Evolutionary conservation across 2,329 filamentous ascomycete species (phyloP), one percentile per base, ranked within the genome.

Genomic region (Alternaria atra): DNA sequence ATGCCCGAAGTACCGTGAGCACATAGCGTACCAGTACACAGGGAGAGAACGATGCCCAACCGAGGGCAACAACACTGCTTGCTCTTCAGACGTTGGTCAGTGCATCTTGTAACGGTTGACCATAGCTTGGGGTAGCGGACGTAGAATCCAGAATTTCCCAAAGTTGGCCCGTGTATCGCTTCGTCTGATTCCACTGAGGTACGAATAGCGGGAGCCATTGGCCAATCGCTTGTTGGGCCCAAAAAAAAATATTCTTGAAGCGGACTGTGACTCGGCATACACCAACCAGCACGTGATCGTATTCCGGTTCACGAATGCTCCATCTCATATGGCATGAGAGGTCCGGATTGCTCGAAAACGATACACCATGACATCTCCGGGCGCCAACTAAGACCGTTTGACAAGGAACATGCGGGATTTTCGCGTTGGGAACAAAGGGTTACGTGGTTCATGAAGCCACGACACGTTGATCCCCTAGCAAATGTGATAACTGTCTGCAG

Each of bases 361-460:
- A 44, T 47, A 53, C 40, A 59, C 56, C 43, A 61, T 23, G 63
- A 63, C 58, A 68, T 68, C 67, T 64, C 63, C 46, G 61, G 60
- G 61, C 65, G 69, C 59, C 67, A 65, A 68, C 72, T 75, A 76
- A 75, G 70, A 75, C 75, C 71, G 63, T 62, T 60, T 47, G 69
- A 75, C 76, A 77, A 75, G 73, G 76, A 68, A 67, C 43, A 68
- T 79, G 78, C 79, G 77, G 74, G 67, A 80, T 77, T 79, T 76
- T 66, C 66, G 66, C 69, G 52, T 69, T 62, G 64, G 69, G 56
- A 64, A 69, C 71, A 79, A 75, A 72, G 75, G 71, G 79, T 79
- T 79, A 80, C 77, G 79, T 77, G 76, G 78, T 79, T 67, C 69
- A 75, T 60, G 73, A 76, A 80, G 80, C 81, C 80, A 83, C 81